Evolutionary conservation across 176 grass and related monocot species (phyloP).

Genomic region (Cenchrus purpureus): DNA sequence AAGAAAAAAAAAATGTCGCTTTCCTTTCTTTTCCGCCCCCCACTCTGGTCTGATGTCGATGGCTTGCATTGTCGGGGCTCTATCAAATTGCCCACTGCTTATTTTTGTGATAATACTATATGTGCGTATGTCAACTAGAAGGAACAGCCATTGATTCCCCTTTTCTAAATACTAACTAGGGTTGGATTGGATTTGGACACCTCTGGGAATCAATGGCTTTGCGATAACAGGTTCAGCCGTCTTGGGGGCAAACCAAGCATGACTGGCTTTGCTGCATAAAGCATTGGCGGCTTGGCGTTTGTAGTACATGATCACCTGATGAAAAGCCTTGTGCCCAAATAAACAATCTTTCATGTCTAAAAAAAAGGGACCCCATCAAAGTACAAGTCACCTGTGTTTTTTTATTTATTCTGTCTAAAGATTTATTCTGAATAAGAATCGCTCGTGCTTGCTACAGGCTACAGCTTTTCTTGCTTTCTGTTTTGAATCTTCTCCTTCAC

Average conservation of each 20-base stretch:
- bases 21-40: constrained; percentile 7
- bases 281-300: background rate
- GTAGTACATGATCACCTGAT: background rate
- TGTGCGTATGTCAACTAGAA: background rate
- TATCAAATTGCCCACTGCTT: constrained; percentile 23
- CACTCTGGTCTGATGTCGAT: constrained; percentile 23
- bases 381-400: background rate
- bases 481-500: constrained; percentile 35
- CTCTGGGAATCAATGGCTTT: background rate
- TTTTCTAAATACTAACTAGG: background rate
- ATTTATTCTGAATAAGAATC: constrained; percentile 30
- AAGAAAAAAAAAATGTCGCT: constrained; percentile 20
- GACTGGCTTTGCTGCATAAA: background rate
- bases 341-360: background rate
- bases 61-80: constrained; percentile 26
- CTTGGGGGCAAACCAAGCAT: background rate
- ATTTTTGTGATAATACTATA: background rate
- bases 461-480: constrained; percentile 16
- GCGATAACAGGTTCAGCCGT: background rate
- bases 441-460: constrained; percentile 8
- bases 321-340: background rate
- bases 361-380: background rate
- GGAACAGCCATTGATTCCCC: background rate
- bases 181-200: background rate
- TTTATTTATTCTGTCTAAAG: background rate